Base-by-base conservation (phyloP, 108 stramenopile genomes). In the Nitzschia palea region DNA sequence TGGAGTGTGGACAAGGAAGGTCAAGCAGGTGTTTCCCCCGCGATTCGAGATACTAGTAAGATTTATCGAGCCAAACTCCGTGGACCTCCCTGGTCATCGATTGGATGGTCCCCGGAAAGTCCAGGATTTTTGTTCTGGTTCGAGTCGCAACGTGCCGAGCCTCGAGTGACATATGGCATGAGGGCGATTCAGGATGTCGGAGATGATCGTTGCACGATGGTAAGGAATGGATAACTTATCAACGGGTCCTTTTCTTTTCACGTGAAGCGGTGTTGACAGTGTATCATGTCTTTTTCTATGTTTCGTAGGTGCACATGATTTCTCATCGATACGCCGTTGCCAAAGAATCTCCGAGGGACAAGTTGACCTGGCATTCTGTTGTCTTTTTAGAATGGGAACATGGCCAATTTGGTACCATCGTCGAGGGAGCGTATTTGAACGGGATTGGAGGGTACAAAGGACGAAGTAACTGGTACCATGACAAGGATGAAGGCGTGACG, bases 361-460 rank as follows among this genome's bases (percentile, higher is more conserved):
- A 66, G 42, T 32, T 86, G 37, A 77, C 78, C 18, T 86, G 81
- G 55, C 81, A 82, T 65, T 73, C 80, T 2, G 36, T 84, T 4
- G 81, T 80, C 2, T 36, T 89, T 18, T 43, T 89, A 27, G 88
- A 89, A 68, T 89, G 85, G 85, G 80, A 85, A 44, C 83, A 89
- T 58, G 78, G 78, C 3, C 35, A 74, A 45, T 86, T 74, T 55
- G 73, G 76, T 50, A 86, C 85, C 2, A 67, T 89, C 17, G 56
- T 82, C 1, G 88, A 89, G 70, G 66, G 75, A 26, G 88, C 84
- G 1, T 86, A 73, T 55, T 52, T 83, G 37, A 85, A 85, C 65
- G 88, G 88, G 2, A 74, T 90, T 45, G 84, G 82, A 12, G 85
- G 88, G 1, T 86, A 82, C 73, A 84, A 81, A 42, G 84, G 88